A percentile compares a stretch with the other conserved stretches of the same genome.
These are phyloP conservation scores for Boletus rex-veris DNA, from an alignment of 768 basidiomycete genomes.

Conservation along the genomic window DNA sequence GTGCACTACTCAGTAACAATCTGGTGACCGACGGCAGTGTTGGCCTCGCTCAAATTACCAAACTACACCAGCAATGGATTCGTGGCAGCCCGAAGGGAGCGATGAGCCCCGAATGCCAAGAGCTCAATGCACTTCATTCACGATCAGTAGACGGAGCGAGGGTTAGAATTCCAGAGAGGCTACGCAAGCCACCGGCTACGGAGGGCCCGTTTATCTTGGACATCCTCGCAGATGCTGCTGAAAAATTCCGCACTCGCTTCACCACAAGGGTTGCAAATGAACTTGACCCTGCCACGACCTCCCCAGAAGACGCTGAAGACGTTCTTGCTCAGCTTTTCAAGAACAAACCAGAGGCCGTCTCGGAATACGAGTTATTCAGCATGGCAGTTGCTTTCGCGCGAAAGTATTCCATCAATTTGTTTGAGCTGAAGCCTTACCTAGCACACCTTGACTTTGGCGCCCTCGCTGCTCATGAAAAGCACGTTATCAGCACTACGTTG, in stretches of 20 bases:
- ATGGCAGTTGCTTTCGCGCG: slow-evolving; percentile 45
- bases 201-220: slow-evolving; percentile 50
- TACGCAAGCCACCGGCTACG: slow-evolving; percentile 45
- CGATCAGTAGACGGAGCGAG: slow-evolving; percentile 65
- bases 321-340: slow-evolving; percentile 46
- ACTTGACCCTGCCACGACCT: slow-evolving; percentile 22
- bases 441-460: slow-evolving; percentile 56
- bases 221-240: slow-evolving; percentile 44
- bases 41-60: slow-evolving; percentile 52
- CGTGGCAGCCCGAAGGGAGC: slow-evolving; percentile 53
- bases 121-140: slow-evolving; percentile 68
- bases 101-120: slow-evolving; percentile 61
- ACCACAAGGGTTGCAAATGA: slow-evolving; percentile 25
- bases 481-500: slow-evolving; percentile 45
- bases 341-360: slow-evolving; percentile 49
- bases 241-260: slow-evolving; percentile 45
- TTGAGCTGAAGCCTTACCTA: slow-evolving; percentile 39
- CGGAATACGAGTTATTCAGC: slow-evolving; percentile 60
- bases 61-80: slow-evolving; percentile 60
- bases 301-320: slow-evolving; percentile 37
- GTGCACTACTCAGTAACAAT: neutral
- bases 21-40: slow-evolving; percentile 36
- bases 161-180: slow-evolving; percentile 32
- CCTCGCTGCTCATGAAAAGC: slow-evolving; percentile 50
- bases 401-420: slow-evolving; percentile 41